Evolutionary conservation across 2,329 filamentous ascomycete genomes (phyloP), one percentile per base, ranked within the genome.

Genomic region (Cytospora leucostoma): DNA sequence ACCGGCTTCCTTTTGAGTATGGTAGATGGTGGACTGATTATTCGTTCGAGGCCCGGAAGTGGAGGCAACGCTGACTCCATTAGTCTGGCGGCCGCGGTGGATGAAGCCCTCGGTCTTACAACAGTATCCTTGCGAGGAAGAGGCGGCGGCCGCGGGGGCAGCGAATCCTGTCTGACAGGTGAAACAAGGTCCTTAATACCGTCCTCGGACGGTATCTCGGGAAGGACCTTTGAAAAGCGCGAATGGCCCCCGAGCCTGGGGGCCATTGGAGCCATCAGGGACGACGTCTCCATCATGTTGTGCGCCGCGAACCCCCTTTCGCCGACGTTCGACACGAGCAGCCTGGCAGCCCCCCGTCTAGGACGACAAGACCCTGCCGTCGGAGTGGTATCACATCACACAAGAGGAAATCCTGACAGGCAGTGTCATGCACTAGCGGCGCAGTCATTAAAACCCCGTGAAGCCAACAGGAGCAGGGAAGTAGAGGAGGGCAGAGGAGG

Each of bases 171-270:
- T n/a, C 62, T 62, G 33, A 47, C 53, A 44, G 65, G 62, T 35
- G 56, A 37, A 12, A 62, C 59, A 21, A 55, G 40, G 17, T 56
- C 27, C 33, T 12, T 51, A 38, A 51, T 27, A 15, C 12, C 55
- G 59, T 66, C 68, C 59, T 67, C 67, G 56, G 69, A 65, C 61
- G 69, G 66, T 35, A 77, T 80, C 61, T 78, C 75, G 38, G 83
- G 84, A 67, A 86, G 75, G 38, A 82, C 83, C 74, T 86, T 86
- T 71, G 83, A 85, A 74, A 83, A 84, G 72, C 83, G 82, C 68
- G 83, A 85, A 61, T 77, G 75, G 69, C 81, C 81, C 73, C 58
- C 62, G 15, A 65, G 62, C 65, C 68, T 70, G 54, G 71, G 68
- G 63, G 66, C 64, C 64, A 67, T 60, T 52, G 71, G 68, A 62